phyloP scores from a whole-genome alignment of 108 stramenopile species.

The Nannochloropsis gaditana region DNA sequence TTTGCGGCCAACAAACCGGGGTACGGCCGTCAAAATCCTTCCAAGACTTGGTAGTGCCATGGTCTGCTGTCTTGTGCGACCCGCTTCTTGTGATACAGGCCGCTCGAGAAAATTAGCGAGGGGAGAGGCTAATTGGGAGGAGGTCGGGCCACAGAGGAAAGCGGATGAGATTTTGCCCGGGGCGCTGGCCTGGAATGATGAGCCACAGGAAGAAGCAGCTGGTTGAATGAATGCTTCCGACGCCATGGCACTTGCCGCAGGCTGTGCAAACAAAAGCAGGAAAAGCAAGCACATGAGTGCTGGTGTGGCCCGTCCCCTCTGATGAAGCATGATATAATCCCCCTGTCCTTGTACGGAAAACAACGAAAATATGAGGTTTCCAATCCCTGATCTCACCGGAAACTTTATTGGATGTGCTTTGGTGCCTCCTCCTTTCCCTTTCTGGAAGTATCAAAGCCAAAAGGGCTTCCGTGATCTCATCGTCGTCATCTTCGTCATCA shows the following conservation, averaged over 20 bases:
- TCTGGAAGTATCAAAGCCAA: no score
- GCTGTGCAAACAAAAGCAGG: neutral
- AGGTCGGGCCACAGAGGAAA: neutral
- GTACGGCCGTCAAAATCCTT: neutral
- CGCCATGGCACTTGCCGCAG: neutral
- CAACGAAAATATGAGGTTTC: no score
- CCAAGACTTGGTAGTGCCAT: neutral
- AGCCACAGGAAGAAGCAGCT: neutral
- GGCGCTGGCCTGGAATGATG: neutral
- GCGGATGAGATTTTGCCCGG: neutral
- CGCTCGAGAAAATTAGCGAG: neutral
- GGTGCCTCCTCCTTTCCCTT: no score
- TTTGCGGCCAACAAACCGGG: neutral
- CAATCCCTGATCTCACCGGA: no score
- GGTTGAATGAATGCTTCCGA: neutral
- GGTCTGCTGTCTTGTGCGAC: neutral
- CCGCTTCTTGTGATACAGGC: neutral
- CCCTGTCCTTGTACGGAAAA: no score
- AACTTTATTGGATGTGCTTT: no score
- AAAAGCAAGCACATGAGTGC: neutral
- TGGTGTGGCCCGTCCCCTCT: neutral
- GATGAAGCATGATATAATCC: no score
- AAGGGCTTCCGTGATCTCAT: no score
- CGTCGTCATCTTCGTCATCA: no score
- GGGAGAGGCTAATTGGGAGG: neutral